Evolutionary conservation across 148 eudicot species (phyloP).

Genomic region (Rhododendron ovatum): DNA sequence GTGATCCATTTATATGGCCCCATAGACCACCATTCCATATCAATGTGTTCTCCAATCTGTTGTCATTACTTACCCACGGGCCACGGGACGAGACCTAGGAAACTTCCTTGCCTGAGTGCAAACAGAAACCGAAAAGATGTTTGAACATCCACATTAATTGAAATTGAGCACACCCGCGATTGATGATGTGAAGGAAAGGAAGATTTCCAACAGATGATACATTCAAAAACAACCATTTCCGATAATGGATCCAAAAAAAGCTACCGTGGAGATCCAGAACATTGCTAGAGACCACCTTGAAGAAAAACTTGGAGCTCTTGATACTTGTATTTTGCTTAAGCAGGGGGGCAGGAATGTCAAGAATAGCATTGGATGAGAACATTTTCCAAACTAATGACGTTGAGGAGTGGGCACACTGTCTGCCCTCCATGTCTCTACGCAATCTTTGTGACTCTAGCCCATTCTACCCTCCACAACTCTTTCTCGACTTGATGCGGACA

Average conservation of each 20-base stretch:
- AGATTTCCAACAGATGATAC: not conserved
- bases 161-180: not conserved
- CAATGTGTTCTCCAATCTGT: not conserved
- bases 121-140: not conserved
- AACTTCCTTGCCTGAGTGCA: not conserved
- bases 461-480: conserved; percentile 14
- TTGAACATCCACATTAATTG: too few relatives aligned
- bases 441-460: not conserved
- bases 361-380: not conserved
- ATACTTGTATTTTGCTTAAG: not conserved
- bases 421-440: not conserved
- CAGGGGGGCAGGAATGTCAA: not conserved
- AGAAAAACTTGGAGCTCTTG: not conserved
- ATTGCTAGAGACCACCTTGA: not conserved
- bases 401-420: conserved; percentile 12
- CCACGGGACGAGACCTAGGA: not conserved
- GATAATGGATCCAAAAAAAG: not conserved
- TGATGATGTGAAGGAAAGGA: too few relatives aligned
- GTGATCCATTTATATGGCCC: not conserved
- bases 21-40: not conserved
- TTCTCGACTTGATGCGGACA: not conserved
- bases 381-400: not conserved
- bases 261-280: not conserved
- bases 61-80: not conserved
- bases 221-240: not conserved